Conservation (phyloP, 1,139 yeast genomes). For the Blastobotrys persicus region DNA sequence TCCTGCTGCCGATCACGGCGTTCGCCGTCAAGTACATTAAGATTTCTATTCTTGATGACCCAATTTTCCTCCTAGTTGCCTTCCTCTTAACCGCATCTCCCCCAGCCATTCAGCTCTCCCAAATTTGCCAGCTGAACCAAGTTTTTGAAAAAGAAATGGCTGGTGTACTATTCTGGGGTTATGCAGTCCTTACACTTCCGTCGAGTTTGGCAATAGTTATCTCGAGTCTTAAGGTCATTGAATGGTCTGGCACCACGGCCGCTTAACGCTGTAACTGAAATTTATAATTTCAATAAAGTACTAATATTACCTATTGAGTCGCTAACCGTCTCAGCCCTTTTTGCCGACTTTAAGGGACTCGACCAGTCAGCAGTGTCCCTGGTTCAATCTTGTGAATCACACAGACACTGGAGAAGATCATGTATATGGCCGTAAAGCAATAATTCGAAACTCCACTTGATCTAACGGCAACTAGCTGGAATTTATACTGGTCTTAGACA, state of each 20-base stretch:
- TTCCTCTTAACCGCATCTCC: conserved; percentile 76
- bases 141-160: conserved; percentile 82
- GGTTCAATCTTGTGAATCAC: no score
- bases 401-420: no score
- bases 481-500: no score
- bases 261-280: conserved; percentile 11
- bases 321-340: no score
- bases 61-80: conserved; percentile 73
- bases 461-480: no score
- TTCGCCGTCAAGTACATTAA: conserved; percentile 61
- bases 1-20: conserved; percentile 67
- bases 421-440: no score
- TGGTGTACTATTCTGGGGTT: conserved; percentile 85
- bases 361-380: no score
- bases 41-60: conserved; percentile 76
- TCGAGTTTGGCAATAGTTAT: conserved; percentile 74
- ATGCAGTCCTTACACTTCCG: conserved; percentile 71
- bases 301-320: not conserved
- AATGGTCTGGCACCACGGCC: conserved; percentile 42
- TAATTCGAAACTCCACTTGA: no score
- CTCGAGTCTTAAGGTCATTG: conserved; percentile 61
- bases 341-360: no score
- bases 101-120: conserved; percentile 82
- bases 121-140: conserved; percentile 74
- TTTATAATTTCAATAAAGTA: not conserved